Percentiles rank a stretch among this genome's conserved stretches.
phyloP scores from a whole-genome alignment of 441 rosid genomes.

The Euphorbia celastroides region DNA sequence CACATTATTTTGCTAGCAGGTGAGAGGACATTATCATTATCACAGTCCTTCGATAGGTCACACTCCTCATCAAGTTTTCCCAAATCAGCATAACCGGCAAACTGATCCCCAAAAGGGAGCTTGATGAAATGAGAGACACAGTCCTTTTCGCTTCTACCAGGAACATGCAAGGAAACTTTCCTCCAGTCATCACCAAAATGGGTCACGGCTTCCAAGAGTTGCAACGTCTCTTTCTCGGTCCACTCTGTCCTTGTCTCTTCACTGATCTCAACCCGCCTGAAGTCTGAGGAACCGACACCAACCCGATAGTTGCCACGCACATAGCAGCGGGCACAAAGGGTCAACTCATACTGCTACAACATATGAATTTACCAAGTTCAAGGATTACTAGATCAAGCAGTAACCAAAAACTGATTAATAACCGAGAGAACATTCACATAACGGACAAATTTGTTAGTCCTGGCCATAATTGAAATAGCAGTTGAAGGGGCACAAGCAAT shows the following conservation, averaged over 20 bases:
- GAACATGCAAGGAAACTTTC: constrained; percentile 77
- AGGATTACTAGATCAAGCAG: neutral
- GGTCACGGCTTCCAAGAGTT: constrained; percentile 72
- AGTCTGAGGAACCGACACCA: constrained; percentile 79
- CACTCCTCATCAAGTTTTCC: constrained; percentile 34
- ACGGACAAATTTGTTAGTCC: neutral
- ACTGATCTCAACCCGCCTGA: constrained; percentile 80
- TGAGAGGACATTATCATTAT: constrained; percentile 20
- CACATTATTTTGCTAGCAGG: constrained; percentile 50
- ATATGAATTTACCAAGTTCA: neutral
- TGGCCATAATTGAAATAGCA: too few relatives aligned
- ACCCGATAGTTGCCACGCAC: constrained; percentile 79
- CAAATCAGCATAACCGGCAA: constrained; percentile 35
- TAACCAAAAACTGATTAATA: neutral
- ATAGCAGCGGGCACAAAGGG: constrained; percentile 93
- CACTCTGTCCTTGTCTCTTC: constrained; percentile 68
- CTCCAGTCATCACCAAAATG: constrained; percentile 91
- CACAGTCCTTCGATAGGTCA: constrained; percentile 28
- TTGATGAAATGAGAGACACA: constrained; percentile 73
- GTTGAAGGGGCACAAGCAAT: neutral
- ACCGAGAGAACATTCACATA: neutral
- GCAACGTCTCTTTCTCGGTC: constrained; percentile 85
- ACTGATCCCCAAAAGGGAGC: constrained; percentile 85
- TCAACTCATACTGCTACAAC: constrained; percentile 62
- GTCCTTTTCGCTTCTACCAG: constrained; percentile 81